Evolutionary conservation across 1,139 yeast genomes (phyloP).

Genomic region (Debaryomyces sp.): DNA sequence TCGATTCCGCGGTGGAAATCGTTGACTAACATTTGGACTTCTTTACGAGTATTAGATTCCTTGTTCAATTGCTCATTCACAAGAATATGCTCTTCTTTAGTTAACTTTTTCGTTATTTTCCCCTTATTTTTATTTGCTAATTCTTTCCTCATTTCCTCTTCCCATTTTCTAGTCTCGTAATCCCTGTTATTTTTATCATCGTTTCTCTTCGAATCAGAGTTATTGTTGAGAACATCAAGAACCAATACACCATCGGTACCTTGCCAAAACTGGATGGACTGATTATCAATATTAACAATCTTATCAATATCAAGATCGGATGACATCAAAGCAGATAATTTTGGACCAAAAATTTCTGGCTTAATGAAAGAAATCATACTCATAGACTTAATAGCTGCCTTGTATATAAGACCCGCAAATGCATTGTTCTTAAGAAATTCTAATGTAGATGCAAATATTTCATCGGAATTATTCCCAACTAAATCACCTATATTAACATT

Average conservation of each 20-base stretch:
- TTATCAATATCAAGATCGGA: constrained; percentile 44
- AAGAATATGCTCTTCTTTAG: constrained; percentile 73
- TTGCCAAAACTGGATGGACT: constrained; percentile 59
- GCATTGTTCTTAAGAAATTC: constrained; percentile 1
- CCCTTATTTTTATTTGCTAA: constrained; percentile 56
- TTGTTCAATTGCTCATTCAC: constrained; percentile 62
- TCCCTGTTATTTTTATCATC: constrained; percentile 71
- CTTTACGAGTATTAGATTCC: constrained; percentile 58
- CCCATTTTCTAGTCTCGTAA: constrained; percentile 89
- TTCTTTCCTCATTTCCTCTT: constrained; percentile 76
- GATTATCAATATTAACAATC: constrained; percentile 24
- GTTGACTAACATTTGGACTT: constrained; percentile 41
- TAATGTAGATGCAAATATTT: constrained; percentile 31
- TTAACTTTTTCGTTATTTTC: constrained; percentile 50
- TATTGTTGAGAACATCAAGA: constrained; percentile 55
- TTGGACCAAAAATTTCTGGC: constrained; percentile 61
- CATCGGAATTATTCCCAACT: constrained; percentile 41
- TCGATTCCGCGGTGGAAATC: constrained; percentile 52
- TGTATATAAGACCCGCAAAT: constrained; percentile 20
- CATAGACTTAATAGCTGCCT: constrained; percentile 58
- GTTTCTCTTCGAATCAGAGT: constrained; percentile 36
- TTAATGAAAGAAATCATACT: constrained; percentile 72
- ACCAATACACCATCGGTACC: constrained; percentile 73
- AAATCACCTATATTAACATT: constrained; percentile 66
- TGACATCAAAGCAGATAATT: constrained; percentile 43